These are phyloP conservation scores for Noccaea caerulescens DNA, from an alignment of 345 rosid species.

Conservation along the genomic window DNA sequence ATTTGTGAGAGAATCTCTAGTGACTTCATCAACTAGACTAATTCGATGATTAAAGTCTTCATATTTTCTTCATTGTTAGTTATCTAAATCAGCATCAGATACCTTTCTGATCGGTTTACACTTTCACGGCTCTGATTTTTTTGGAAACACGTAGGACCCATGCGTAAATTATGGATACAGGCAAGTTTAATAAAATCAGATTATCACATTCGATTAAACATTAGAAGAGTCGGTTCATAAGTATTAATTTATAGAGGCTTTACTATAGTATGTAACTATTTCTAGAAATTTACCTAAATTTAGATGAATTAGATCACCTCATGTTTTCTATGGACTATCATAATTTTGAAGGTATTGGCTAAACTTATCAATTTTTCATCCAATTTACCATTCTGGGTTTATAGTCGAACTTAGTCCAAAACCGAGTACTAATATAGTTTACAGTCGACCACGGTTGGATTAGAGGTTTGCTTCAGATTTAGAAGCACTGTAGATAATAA, in stretches of 20 bases:
- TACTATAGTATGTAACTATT: too few species aligned
- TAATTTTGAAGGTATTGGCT: background rate
- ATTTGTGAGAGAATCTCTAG: constrained; percentile 41
- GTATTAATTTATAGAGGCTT: background rate
- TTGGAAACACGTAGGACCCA: constrained; percentile 38
- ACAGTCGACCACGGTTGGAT: background rate
- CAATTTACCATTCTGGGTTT: background rate
- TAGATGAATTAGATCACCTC: background rate
- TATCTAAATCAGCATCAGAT: constrained; percentile 38
- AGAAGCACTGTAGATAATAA: constrained; percentile 19
- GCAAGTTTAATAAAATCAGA: background rate
- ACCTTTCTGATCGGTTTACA: constrained; percentile 44
- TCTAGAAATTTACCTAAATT: too few species aligned
- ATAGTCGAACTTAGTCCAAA: background rate
- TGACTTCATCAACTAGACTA: constrained; percentile 41
- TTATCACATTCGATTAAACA: constrained; percentile 2
- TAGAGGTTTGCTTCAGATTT: constrained; percentile 24
- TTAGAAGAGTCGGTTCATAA: background rate
- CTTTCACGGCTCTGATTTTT: constrained; percentile 44
- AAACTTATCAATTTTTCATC: background rate
- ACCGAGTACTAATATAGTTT: background rate
- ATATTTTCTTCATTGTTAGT: constrained; percentile 18
- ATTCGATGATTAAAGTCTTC: constrained; percentile 40
- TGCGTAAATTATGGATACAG: constrained; percentile 16
- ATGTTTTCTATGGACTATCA: background rate